phyloP scores from a whole-genome alignment of 2,329 filamentous ascomycete species.

The Penicillium janthinellum region DNA sequence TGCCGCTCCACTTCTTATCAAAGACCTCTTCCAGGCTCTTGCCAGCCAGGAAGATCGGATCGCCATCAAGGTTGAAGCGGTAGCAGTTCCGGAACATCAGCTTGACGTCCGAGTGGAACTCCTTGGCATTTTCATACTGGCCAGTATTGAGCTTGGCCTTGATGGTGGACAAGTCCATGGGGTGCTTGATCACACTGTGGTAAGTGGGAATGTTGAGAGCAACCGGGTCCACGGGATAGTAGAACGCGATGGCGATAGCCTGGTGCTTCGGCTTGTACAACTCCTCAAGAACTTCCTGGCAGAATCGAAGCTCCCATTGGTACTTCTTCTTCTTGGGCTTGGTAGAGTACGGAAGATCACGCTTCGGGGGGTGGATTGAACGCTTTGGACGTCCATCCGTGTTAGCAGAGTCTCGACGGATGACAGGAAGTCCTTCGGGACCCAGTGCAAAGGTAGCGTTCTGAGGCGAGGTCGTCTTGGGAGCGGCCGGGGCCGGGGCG shows the following conservation, averaged over 20 bases:
- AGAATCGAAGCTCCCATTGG: slow-evolving; percentile 86
- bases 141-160: slow-evolving; percentile 73
- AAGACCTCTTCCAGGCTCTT: slow-evolving; percentile 75
- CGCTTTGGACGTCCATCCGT: slow-evolving; percentile 84
- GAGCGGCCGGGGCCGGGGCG: not conserved
- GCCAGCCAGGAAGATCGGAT: slow-evolving; percentile 72
- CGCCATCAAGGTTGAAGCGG: slow-evolving; percentile 82
- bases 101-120: slow-evolving; percentile 80
- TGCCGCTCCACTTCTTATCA: slow-evolving; percentile 72
- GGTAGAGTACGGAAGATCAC: slow-evolving; percentile 85
- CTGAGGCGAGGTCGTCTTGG: slow-evolving; percentile 38
- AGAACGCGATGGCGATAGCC: slow-evolving; percentile 71
- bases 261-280: slow-evolving; percentile 73
- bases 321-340: slow-evolving; percentile 90
- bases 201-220: slow-evolving; percentile 92
- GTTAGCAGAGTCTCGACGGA: slow-evolving; percentile 80
- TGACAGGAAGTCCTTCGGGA: slow-evolving; percentile 75
- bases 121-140: slow-evolving; percentile 77
- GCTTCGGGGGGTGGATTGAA: slow-evolving; percentile 88
- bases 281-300: slow-evolving; percentile 77
- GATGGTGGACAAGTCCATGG: slow-evolving; percentile 92
- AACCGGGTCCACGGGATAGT: slow-evolving; percentile 86
- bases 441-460: slow-evolving; percentile 72
- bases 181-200: slow-evolving; percentile 90
- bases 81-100: slow-evolving; percentile 88